Evolutionary conservation across 345 rosid genomes (phyloP).

Genomic region (Salix suchowensis): DNA sequence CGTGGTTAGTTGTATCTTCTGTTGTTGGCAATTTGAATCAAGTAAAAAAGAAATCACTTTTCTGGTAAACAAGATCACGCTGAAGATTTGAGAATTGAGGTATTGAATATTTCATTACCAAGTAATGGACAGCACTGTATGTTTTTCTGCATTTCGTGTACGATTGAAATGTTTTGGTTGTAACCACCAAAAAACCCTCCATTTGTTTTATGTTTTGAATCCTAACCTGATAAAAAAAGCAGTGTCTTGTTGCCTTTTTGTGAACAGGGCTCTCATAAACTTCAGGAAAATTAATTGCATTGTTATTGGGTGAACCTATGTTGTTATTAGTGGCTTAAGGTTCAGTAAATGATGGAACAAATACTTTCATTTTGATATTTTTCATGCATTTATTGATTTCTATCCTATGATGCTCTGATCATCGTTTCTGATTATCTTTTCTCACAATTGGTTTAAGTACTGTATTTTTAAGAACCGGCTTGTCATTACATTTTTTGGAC

Average conservation of each 20-base stretch:
- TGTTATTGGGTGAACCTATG: constrained; percentile 62
- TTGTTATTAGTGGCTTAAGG: constrained; percentile 30
- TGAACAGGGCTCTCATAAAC: constrained; percentile 22
- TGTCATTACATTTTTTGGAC: not conserved
- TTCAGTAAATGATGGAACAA: constrained; percentile 47
- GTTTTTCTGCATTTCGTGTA: not conserved
- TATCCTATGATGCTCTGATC: not conserved
- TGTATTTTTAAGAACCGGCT: too few relatives aligned
- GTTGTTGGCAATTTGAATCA: not conserved
- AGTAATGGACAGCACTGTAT: not conserved
- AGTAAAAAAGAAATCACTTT: not conserved
- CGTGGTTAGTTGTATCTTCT: not conserved
- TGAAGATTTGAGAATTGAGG: not conserved
- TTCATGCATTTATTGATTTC: not conserved
- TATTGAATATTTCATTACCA: not conserved
- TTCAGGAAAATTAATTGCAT: constrained; percentile 35
- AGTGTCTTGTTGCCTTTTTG: constrained; percentile 29
- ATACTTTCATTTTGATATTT: not conserved
- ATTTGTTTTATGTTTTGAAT: not conserved
- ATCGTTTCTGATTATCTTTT: not conserved
- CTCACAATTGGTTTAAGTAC: not conserved
- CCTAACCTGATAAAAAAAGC: constrained; percentile 38
- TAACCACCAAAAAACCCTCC: not conserved
- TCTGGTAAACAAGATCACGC: not conserved
- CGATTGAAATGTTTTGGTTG: not conserved